Evolutionary conservation across 352 stramenopile species (phyloP).

Genomic region (Globisporangium acanthophoron): DNA sequence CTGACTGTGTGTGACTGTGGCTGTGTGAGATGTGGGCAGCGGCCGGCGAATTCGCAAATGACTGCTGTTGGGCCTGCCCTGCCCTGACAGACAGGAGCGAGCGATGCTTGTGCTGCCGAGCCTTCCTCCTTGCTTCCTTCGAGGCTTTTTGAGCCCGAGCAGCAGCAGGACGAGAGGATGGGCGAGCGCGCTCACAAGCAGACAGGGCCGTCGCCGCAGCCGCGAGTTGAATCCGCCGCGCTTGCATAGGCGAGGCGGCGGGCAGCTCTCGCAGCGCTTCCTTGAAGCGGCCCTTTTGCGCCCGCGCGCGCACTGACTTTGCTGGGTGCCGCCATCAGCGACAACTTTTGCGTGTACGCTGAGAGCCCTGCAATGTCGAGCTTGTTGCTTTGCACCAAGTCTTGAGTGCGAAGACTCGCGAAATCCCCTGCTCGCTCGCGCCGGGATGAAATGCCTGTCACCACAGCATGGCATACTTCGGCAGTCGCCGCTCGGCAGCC

Average conservation of each 20-base stretch:
- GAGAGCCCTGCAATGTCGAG: too few relatives aligned
- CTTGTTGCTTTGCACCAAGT: too few relatives aligned
- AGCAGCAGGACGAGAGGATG: not conserved
- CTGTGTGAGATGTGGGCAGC: not conserved
- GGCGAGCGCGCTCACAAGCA: not conserved
- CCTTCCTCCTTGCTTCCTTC: not conserved
- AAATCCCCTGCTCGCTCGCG: too few relatives aligned
- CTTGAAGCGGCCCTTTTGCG: not conserved
- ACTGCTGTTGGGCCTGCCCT: too few relatives aligned
- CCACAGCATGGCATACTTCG: too few relatives aligned
- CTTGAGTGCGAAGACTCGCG: too few relatives aligned
- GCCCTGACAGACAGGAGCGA: not conserved
- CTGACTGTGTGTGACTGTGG: not conserved
- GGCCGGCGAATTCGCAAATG: constrained; percentile 27
- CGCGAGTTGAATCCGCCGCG: constrained; percentile 1
- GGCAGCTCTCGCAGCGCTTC: not conserved
- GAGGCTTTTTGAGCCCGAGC: not conserved
- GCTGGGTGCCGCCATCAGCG: not conserved
- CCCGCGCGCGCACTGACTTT: not conserved
- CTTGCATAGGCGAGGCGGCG: not conserved
- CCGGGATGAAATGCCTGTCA: too few relatives aligned
- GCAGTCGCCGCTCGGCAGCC: too few relatives aligned
- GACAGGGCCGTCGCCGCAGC: not conserved
- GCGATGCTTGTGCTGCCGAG: not conserved
- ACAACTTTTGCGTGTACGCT: too few relatives aligned